Evolutionary conservation across 2,329 filamentous ascomycete species (phyloP).

Genomic region (Tolypocladium cylindrosporum): DNA sequence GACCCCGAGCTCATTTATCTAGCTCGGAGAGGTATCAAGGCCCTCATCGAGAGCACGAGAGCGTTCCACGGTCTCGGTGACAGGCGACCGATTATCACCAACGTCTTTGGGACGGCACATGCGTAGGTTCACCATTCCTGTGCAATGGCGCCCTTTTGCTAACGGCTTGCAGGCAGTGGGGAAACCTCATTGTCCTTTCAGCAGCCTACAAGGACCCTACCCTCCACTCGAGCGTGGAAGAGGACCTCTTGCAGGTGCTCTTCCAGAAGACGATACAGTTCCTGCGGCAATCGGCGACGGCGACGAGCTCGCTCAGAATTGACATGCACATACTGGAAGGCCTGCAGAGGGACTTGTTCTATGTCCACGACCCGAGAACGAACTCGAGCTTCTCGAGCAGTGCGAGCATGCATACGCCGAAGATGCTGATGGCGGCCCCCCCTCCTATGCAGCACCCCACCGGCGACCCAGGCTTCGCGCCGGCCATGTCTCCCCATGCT

Average conservation of each 20-base stretch:
- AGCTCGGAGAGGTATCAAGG: slow-evolving; percentile 55
- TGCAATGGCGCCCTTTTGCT: slow-evolving; percentile 1
- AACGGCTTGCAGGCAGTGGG: slow-evolving; percentile 66
- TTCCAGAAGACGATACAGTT: slow-evolving; percentile 69
- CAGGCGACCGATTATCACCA: slow-evolving; percentile 78
- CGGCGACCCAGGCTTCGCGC: neutral
- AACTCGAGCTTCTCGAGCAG: slow-evolving; percentile 34
- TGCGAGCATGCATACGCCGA: slow-evolving; percentile 16
- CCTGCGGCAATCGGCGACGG: slow-evolving; percentile 57
- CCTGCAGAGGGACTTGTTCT: slow-evolving; percentile 36
- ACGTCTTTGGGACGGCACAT: slow-evolving; percentile 90
- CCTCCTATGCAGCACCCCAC: slow-evolving; percentile 1
- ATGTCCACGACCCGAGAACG: slow-evolving; percentile 14
- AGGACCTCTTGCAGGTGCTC: slow-evolving; percentile 45
- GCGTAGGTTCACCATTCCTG: slow-evolving; percentile 56
- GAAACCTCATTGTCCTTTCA: slow-evolving; percentile 84
- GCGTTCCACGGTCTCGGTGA: slow-evolving; percentile 60
- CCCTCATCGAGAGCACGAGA: slow-evolving; percentile 74
- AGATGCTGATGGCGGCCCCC: slow-evolving; percentile 8
- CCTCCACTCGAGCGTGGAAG: slow-evolving; percentile 48
- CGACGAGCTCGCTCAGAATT: slow-evolving; percentile 62
- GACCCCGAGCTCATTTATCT: slow-evolving; percentile 39
- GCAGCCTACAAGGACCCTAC: slow-evolving; percentile 63
- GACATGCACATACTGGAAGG: slow-evolving; percentile 66
- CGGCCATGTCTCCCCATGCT: neutral